A percentile compares a stretch with the other conserved stretches of the same genome.
Conservation (phyloP, 192 early-diverging fungal genomes). For the Backusella psychrophila region DNA sequence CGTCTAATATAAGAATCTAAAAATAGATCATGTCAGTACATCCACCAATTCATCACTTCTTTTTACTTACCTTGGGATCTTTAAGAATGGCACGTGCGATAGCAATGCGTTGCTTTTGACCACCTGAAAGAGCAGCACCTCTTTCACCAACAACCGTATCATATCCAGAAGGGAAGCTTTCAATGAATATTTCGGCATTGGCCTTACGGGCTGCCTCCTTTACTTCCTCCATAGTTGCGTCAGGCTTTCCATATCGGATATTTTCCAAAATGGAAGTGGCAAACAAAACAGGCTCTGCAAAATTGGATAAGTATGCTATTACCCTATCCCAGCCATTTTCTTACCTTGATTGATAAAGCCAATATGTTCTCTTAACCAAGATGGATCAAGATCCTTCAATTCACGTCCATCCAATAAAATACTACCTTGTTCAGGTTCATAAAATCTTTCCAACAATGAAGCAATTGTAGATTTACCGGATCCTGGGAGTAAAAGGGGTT, state of each 20-base stretch:
- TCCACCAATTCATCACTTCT: background rate
- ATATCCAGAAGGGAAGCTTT: conserved; percentile 75
- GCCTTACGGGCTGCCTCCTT: conserved; percentile 60
- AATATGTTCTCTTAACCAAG: conserved; percentile 65
- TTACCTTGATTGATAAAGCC: conserved; percentile 66
- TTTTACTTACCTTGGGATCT: conserved; percentile 41
- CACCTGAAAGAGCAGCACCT: conserved; percentile 61
- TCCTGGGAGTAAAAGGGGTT: conserved; percentile 28
- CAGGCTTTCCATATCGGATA: conserved; percentile 61
- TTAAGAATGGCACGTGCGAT: conserved; percentile 62
- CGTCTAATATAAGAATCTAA: conserved; percentile 76
- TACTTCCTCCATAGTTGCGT: conserved; percentile 73
- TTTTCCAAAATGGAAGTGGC: conserved; percentile 76
- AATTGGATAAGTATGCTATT: background rate
- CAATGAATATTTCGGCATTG: conserved; percentile 77
- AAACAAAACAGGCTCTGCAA: conserved; percentile 70
- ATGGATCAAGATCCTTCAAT: conserved; percentile 55
- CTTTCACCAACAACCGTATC: conserved; percentile 88
- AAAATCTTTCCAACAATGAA: conserved; percentile 73
- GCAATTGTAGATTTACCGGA: conserved; percentile 76
- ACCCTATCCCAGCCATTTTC: background rate
- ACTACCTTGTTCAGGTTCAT: conserved; percentile 61
- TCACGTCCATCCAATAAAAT: conserved; percentile 66
- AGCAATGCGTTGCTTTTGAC: conserved; percentile 61
- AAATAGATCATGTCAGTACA: background rate